Evolutionary conservation across 108 stramenopile genomes (phyloP).

Genomic region (Cyclostephanos invisitatus): DNA sequence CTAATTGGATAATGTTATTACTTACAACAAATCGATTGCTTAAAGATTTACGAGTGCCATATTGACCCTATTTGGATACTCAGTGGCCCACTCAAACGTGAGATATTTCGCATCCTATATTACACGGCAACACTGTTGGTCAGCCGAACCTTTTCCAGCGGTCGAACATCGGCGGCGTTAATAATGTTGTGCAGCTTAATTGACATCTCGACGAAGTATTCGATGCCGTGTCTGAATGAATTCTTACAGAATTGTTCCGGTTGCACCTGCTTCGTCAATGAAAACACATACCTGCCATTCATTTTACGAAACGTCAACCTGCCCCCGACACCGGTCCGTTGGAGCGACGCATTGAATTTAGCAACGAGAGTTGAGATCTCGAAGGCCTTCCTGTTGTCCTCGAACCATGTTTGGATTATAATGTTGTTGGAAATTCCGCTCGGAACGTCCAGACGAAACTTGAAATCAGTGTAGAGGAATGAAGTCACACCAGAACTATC

Average conservation of each 20-base stretch:
- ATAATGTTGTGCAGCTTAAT: slow-evolving; percentile 49
- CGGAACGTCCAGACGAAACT: slow-evolving; percentile 39
- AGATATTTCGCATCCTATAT: neutral
- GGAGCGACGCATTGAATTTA: slow-evolving; percentile 38
- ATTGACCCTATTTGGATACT: too few species aligned
- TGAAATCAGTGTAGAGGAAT: slow-evolving; percentile 36
- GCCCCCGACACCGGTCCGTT: slow-evolving; percentile 28
- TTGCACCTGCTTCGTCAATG: slow-evolving; percentile 19
- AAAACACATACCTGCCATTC: slow-evolving; percentile 27
- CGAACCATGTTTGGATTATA: slow-evolving; percentile 25
- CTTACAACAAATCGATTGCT: too few species aligned
- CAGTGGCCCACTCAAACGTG: too few species aligned
- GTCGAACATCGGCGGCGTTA: slow-evolving; percentile 26
- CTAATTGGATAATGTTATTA: too few species aligned
- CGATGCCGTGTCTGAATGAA: slow-evolving; percentile 31
- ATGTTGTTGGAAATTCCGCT: slow-evolving; percentile 15
- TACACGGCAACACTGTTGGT: slow-evolving; percentile 1
- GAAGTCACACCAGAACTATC: slow-evolving; percentile 22
- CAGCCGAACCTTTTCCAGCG: slow-evolving; percentile 41
- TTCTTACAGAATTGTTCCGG: slow-evolving; percentile 27
- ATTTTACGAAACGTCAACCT: slow-evolving; percentile 31
- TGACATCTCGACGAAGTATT: slow-evolving; percentile 45
- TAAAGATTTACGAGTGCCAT: too few species aligned
- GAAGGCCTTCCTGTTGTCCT: slow-evolving; percentile 34
- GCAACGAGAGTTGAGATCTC: slow-evolving; percentile 32